A percentile compares a stretch with the other conserved stretches of the same genome.
Evolutionary conservation across 1,284 basidiomycete genomes (phyloP).

Genomic region (Austropuccinia psidii): DNA sequence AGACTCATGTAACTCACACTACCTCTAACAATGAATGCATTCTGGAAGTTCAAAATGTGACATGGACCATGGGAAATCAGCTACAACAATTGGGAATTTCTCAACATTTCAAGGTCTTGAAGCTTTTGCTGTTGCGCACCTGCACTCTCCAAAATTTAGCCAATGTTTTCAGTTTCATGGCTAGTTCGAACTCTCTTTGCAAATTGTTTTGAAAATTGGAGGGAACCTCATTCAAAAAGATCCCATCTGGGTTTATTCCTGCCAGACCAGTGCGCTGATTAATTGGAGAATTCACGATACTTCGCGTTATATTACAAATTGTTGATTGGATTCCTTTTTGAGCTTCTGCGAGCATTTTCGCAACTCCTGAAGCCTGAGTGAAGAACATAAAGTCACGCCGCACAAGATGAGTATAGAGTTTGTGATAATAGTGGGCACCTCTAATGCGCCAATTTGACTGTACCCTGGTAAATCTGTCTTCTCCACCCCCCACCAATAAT

Average conservation of each 20-base stretch:
- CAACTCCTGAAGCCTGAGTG: slow-evolving; percentile 6
- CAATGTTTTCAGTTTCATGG: slow-evolving; percentile 32
- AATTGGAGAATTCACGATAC: slow-evolving; percentile 22
- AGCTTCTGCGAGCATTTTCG: slow-evolving; percentile 23
- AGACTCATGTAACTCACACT: slow-evolving; percentile 10
- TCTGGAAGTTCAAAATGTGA: neutral
- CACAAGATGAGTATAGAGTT: too few relatives aligned
- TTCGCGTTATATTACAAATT: slow-evolving; percentile 32
- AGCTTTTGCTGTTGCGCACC: neutral
- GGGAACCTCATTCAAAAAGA: slow-evolving; percentile 27
- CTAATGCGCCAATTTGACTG: neutral
- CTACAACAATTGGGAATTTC: neutral
- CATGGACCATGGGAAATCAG: neutral
- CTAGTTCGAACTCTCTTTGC: slow-evolving; percentile 31
- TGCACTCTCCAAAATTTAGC: slow-evolving; percentile 37
- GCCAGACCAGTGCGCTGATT: slow-evolving; percentile 5
- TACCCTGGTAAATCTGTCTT: slow-evolving; percentile 30
- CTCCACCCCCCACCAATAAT: slow-evolving; percentile 20
- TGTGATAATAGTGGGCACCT: neutral
- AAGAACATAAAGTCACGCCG: neutral
- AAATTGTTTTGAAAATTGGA: slow-evolving; percentile 32
- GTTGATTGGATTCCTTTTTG: slow-evolving; percentile 34
- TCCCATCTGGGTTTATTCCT: slow-evolving; percentile 25
- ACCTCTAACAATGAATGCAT: slow-evolving; percentile 31
- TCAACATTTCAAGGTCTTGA: too few relatives aligned